Percentiles rank a stretch among this genome's conserved stretches.
Evolutionary conservation across 1,284 basidiomycete species (phyloP).

Genomic region (Cutaneotrichosporon spelunceum): DNA sequence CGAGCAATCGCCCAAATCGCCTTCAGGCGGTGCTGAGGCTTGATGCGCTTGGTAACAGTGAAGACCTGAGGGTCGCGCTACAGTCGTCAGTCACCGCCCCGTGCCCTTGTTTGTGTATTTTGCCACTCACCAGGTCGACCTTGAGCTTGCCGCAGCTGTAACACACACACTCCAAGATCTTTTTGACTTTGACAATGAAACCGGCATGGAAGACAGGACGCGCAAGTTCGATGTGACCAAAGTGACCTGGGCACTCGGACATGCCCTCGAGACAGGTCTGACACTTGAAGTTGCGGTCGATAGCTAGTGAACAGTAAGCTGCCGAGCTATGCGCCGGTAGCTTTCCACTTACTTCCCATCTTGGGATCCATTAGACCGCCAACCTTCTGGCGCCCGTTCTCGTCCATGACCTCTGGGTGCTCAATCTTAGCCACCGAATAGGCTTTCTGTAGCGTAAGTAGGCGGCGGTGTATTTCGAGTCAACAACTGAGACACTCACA

Average conservation of each 20-base stretch:
- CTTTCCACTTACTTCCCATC: conserved; percentile 68
- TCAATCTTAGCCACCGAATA: conserved; percentile 98
- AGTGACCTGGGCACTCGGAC: conserved; percentile 97
- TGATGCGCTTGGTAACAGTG: conserved; percentile 77
- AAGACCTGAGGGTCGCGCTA: conserved; percentile 78
- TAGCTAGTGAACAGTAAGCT: conserved; percentile 54
- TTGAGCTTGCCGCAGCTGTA: conserved; percentile 98
- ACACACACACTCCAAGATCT: conserved; percentile 98
- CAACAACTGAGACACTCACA: conserved; percentile 57
- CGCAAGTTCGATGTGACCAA: conserved; percentile 97
- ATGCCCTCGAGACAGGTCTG: conserved; percentile 99
- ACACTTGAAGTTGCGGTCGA: conserved; percentile 99
- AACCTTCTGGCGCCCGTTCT: conserved; percentile 81
- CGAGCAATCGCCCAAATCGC: conserved; percentile 67
- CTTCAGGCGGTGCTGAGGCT: conserved; percentile 83
- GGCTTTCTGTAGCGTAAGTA: conserved; percentile 68
- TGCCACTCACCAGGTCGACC: conserved; percentile 82
- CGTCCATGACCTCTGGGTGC: conserved; percentile 97
- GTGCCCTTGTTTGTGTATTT: conserved; percentile 9
- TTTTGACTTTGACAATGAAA: conserved; percentile 98
- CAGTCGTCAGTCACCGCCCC: background rate
- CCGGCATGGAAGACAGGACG: conserved; percentile 96
- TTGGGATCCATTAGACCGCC: conserved; percentile 96
- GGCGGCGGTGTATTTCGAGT: background rate
- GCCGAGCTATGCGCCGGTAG: conserved; percentile 27